A percentile compares a stretch with the other conserved stretches of the same genome.
Conservation (phyloP, 2,329 filamentous ascomycete species). For the Paracamarosporium sp. region DNA sequence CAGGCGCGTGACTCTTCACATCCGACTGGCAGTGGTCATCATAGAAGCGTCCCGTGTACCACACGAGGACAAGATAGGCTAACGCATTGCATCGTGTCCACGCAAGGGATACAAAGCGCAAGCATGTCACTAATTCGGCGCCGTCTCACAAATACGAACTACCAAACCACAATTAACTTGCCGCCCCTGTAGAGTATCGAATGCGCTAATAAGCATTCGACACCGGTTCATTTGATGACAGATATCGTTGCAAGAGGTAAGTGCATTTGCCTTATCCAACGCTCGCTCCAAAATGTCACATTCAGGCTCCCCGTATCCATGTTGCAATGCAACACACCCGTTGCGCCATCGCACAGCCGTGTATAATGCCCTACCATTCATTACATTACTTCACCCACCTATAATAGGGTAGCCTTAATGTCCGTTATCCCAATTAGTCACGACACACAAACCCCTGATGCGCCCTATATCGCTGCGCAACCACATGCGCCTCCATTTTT, state of each 20-base stretch:
- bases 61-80: background rate
- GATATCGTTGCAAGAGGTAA: background rate
- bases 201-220: no score
- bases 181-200: no score
- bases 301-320: background rate
- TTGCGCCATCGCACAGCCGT: conserved; percentile 16
- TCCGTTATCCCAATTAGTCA: background rate
- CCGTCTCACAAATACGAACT: background rate
- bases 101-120: background rate
- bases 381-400: conserved; percentile 10
- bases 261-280: no score
- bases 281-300: no score
- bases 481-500: background rate
- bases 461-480: conserved; percentile 19
- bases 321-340: conserved; percentile 19
- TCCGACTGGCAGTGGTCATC: background rate
- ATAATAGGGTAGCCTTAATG: background rate
- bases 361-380: conserved; percentile 13
- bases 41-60: background rate
- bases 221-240: background rate
- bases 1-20: background rate
- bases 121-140: background rate
- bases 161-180: background rate
- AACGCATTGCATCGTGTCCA: background rate
- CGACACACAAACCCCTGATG: background rate